These are phyloP conservation scores for Rachicladosporium sp. DNA, from an alignment of 2,329 filamentous ascomycete species.

Conservation along the genomic window DNA sequence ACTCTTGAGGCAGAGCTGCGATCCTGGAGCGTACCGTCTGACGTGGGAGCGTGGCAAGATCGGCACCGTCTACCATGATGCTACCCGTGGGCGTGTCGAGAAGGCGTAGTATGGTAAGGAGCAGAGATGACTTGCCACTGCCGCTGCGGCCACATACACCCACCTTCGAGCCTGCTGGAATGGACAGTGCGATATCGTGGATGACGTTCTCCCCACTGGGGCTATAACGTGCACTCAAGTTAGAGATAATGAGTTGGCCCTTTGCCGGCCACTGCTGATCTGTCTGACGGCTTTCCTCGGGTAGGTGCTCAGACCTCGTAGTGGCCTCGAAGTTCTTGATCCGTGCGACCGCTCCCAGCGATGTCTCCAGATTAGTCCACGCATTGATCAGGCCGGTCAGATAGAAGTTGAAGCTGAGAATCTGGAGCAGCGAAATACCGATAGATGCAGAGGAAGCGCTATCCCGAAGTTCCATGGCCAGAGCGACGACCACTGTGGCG, in stretches of 20 bases:
- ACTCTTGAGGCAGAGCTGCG: constrained; percentile 39
- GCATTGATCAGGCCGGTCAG: constrained; percentile 37
- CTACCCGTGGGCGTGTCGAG: constrained; percentile 31
- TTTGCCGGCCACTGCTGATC: constrained; percentile 46
- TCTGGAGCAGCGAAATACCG: constrained; percentile 41
- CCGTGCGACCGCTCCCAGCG: constrained; percentile 44
- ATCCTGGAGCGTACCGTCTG: constrained; percentile 34
- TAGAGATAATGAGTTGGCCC: constrained; percentile 70
- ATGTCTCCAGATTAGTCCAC: constrained; percentile 48
- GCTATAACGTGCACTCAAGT: constrained; percentile 35
- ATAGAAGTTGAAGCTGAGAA: constrained; percentile 41
- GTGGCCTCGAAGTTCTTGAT: constrained; percentile 36
- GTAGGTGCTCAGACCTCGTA: not conserved
- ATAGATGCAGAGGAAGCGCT: constrained; percentile 37
- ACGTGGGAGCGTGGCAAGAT: constrained; percentile 32
- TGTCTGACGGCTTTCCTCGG: constrained; percentile 46
- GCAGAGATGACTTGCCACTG: constrained; percentile 40
- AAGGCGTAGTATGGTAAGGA: constrained; percentile 38
- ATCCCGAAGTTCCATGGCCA: constrained; percentile 21
- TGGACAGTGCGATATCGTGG: constrained; percentile 33
- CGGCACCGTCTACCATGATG: constrained; percentile 36
- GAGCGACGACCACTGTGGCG: constrained; percentile 24
- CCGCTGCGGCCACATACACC: constrained; percentile 43
- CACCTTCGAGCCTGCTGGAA: constrained; percentile 37
- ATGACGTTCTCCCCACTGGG: constrained; percentile 27